phyloP scores from a whole-genome alignment of 352 stramenopile species.

The Halophytophthora polymorphica region DNA sequence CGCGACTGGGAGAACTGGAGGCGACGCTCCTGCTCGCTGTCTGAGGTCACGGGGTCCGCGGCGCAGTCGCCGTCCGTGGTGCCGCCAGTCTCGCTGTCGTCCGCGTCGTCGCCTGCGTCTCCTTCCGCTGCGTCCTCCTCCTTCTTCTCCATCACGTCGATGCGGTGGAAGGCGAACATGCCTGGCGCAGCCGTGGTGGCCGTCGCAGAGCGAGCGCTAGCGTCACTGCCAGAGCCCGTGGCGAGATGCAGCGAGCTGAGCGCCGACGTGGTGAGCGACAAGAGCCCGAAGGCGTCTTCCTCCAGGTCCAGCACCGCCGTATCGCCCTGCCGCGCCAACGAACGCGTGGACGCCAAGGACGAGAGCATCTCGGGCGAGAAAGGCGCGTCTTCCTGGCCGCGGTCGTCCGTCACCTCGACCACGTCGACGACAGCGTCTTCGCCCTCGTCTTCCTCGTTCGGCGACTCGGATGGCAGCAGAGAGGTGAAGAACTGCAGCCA shows the following conservation, averaged over 20 bases:
- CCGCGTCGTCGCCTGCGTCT: no score
- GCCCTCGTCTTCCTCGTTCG: constrained; percentile 2
- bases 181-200: constrained; percentile 23
- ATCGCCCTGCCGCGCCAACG: constrained; percentile 35
- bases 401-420: constrained; percentile 24
- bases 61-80: constrained; percentile 17
- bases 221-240: constrained; percentile 1
- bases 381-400: no score
- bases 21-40: constrained; percentile 2
- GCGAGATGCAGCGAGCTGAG: constrained; percentile 24
- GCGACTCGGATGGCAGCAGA: constrained; percentile 8
- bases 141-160: constrained; percentile 29
- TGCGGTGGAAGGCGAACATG: constrained; percentile 48
- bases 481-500: constrained; percentile 26
- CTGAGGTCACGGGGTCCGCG: constrained; percentile 17
- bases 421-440: constrained; percentile 14
- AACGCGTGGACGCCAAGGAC: constrained; percentile 24
- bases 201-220: constrained; percentile 5
- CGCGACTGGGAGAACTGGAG: constrained; percentile 2
- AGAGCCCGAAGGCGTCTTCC: constrained; percentile 38
- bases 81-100: constrained; percentile 14
- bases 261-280: constrained; percentile 47
- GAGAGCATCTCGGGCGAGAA: constrained; percentile 13
- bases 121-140: constrained; percentile 22
- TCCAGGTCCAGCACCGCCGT: constrained; percentile 39